Conservation (phyloP, 805 yeast genomes). For the Metschnikowia vanudenii region DNA sequence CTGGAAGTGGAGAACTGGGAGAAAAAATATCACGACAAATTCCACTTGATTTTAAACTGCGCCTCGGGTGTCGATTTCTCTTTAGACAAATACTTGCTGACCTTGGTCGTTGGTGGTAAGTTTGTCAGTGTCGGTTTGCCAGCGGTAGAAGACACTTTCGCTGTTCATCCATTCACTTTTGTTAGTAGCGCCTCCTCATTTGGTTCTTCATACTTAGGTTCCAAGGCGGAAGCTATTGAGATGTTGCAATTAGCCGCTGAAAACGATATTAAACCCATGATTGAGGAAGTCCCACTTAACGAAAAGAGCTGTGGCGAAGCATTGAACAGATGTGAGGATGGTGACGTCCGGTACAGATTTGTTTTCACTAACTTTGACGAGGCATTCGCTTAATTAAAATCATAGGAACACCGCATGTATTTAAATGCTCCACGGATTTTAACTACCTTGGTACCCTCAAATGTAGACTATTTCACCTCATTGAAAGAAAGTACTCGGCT, state of each 20-base stretch:
- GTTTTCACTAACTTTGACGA: conserved; percentile 57
- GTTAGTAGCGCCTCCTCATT: conserved; percentile 48
- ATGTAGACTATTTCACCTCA: too few relatives aligned
- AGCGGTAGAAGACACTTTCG: conserved; percentile 38
- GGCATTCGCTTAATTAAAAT: conserved; percentile 29
- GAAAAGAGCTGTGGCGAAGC: conserved; percentile 55
- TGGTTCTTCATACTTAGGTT: conserved; percentile 61
- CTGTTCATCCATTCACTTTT: conserved; percentile 52
- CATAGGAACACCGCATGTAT: neutral
- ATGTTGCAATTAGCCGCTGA: conserved; percentile 65
- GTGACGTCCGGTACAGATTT: conserved; percentile 64
- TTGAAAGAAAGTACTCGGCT: too few relatives aligned
- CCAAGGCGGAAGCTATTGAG: conserved; percentile 62
- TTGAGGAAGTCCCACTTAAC: conserved; percentile 55
- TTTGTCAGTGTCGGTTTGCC: conserved; percentile 72
- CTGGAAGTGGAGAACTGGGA: conserved; percentile 47
- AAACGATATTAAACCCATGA: conserved; percentile 59
- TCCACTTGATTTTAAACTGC: conserved; percentile 54
- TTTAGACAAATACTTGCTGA: conserved; percentile 44
- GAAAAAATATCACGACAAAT: conserved; percentile 27
- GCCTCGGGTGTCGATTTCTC: conserved; percentile 54
- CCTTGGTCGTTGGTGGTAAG: conserved; percentile 56
- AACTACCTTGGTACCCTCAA: conserved; percentile 2
- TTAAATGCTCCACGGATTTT: neutral
- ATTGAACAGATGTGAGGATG: conserved; percentile 50